Evolutionary conservation across 2,329 filamentous ascomycete genomes (phyloP), one percentile per base, ranked within the genome.

Genomic region (Diplocarpon rosae): DNA sequence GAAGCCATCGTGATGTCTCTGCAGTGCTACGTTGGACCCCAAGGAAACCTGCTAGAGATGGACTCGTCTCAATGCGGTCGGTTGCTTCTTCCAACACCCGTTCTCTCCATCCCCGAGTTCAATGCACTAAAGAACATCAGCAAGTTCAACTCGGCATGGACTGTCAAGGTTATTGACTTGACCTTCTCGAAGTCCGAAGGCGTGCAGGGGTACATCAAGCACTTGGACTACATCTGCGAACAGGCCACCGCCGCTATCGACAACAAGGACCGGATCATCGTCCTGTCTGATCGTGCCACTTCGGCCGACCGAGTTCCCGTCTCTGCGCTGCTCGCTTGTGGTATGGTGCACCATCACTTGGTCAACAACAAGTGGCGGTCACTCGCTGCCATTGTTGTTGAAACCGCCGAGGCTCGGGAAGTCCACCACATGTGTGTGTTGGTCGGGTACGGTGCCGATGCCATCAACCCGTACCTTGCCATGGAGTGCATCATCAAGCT

Each of bases 381-480:
- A 11, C 78, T 89, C 66, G 86, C 79, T 54, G 90, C 89, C 37
- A 69, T 96, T 37, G 74, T 95, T 33, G 78, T 95, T 29, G 90
- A 96, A 71, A 95, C 89, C 52, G 90, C 84, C 37, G 90, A 96
- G 65, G 90, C 90, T 57, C 86, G 90, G 67, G 90, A 96, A 66
- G 90, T 96, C 7, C 90, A 96, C 66, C 90, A 96, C 69, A 94
- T 95, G 87, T 95, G 87, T 69, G 90, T 96, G n/a, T 75, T 95
- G 35, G 77, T 96, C 48, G 90, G 90, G 43, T 96, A 96, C 59
- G 90, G 90, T 69, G 88, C 84, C 44, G 90, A 96, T 68, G 90
- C 83, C 39, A 80, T 96, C 62, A 94, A 92, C 71, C 90, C 90
- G 15, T 95, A 95, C 66, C 80, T 95, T 39, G 85, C 90, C 13